Evolutionary conservation across 306 rosid species (phyloP).

Genomic region (Medicago lupulina): DNA sequence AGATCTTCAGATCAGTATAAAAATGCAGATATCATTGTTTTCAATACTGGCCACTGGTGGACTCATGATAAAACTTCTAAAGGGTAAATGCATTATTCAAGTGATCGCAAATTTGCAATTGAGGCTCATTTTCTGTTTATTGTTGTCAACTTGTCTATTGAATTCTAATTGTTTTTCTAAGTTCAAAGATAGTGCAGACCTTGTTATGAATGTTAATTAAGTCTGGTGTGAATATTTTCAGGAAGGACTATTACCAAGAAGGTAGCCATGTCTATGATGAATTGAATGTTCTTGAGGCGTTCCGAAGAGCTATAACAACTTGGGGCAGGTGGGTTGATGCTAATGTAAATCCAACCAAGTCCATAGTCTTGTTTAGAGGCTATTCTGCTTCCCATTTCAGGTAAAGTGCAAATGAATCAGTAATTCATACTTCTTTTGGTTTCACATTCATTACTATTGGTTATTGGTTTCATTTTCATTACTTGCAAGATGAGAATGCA

Average conservation of each 20-base stretch:
- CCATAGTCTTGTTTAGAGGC: conserved; percentile 82
- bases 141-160: background rate
- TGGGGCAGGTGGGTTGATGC: conserved; percentile 96
- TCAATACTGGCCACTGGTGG: conserved; percentile 99
- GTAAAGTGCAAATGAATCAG: conserved; percentile 47
- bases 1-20: conserved; percentile 68
- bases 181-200: background rate
- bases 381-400: conserved; percentile 96
- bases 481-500: background rate
- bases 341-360: conserved; percentile 70
- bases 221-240: conserved; percentile 41
- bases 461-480: conserved; percentile 1
- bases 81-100: conserved; percentile 57
- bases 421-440: conserved; percentile 9
- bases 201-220: conserved; percentile 34
- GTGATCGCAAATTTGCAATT: background rate
- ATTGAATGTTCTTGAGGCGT: conserved; percentile 89
- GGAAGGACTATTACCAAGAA: conserved; percentile 97
- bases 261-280: conserved; percentile 86
- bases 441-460: background rate
- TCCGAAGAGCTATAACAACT: conserved; percentile 87
- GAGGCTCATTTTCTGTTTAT: background rate
- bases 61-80: conserved; percentile 91
- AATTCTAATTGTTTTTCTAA: conserved; percentile 13
- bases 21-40: conserved; percentile 79